phyloP scores from a whole-genome alignment of 768 basidiomycete species.

The Boletus sp. region DNA sequence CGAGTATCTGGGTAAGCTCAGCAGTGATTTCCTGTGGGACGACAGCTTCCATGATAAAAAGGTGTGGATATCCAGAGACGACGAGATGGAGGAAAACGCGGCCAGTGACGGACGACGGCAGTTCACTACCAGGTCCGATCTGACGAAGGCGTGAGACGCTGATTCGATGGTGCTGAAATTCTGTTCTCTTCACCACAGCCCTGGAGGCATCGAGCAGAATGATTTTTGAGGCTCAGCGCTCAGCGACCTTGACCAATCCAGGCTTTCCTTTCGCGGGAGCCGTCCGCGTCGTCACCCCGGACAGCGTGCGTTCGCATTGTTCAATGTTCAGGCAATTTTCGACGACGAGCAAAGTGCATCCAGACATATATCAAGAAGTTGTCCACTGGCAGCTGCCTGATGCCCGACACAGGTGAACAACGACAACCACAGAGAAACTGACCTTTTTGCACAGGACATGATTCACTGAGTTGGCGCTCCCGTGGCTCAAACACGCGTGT shows the following conservation, averaged over 20 bases:
- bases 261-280: neutral
- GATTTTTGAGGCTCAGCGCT: neutral
- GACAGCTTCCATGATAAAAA: constrained; percentile 29
- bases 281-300: neutral
- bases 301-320: neutral
- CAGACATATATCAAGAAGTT: no score
- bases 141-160: neutral
- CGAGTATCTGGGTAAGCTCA: constrained; percentile 80
- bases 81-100: neutral
- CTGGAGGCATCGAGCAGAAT: neutral
- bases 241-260: neutral
- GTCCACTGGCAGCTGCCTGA: neutral
- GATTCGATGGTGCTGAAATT: neutral
- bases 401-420: neutral
- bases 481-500: neutral
- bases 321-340: no score
- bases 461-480: no score
- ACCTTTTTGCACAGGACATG: neutral
- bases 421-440: neutral
- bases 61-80: neutral
- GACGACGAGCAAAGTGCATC: no score
- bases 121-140: neutral
- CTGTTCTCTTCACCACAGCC: neutral
- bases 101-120: neutral
- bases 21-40: constrained; percentile 62